phyloP scores from a whole-genome alignment of 352 stramenopile species.

The Phytophthora palmivora region DNA sequence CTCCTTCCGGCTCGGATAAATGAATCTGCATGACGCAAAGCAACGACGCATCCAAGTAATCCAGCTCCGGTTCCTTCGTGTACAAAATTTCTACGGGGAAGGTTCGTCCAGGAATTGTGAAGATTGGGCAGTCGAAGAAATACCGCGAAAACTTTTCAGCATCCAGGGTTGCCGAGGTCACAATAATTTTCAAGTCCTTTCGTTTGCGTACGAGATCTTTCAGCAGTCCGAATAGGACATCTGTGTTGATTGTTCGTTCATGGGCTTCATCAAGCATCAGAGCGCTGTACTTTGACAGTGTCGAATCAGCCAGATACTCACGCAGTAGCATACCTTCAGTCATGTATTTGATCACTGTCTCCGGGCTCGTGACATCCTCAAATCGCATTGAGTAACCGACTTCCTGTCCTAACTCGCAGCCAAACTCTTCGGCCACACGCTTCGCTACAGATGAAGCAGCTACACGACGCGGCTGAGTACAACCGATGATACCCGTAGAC shows the following conservation, averaged over 20 bases:
- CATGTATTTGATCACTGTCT: slow-evolving; percentile 99
- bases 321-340: slow-evolving; percentile 99
- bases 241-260: slow-evolving; percentile 98
- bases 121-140: slow-evolving; percentile 98
- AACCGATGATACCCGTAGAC: slow-evolving; percentile 97
- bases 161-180: slow-evolving; percentile 96
- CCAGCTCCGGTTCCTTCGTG: slow-evolving; percentile 97
- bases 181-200: slow-evolving; percentile 91
- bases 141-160: slow-evolving; percentile 98
- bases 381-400: slow-evolving; percentile 95
- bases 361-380: slow-evolving; percentile 81
- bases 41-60: slow-evolving; percentile 98
- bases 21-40: slow-evolving; percentile 99
- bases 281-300: slow-evolving; percentile 94
- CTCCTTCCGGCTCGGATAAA: slow-evolving; percentile 96
- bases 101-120: slow-evolving; percentile 98
- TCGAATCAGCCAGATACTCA: slow-evolving; percentile 98
- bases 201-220: slow-evolving; percentile 89
- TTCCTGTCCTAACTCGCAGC: slow-evolving; percentile 92
- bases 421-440: slow-evolving; percentile 97
- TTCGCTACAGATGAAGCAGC: slow-evolving; percentile 98
- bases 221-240: slow-evolving; percentile 98
- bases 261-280: slow-evolving; percentile 99
- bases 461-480: slow-evolving; percentile 98
- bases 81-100: slow-evolving; percentile 99